A percentile compares a stretch with the other conserved stretches of the same genome.
phyloP scores from a whole-genome alignment of 2,329 filamentous ascomycete genomes.

The Trichoderma breve region DNA sequence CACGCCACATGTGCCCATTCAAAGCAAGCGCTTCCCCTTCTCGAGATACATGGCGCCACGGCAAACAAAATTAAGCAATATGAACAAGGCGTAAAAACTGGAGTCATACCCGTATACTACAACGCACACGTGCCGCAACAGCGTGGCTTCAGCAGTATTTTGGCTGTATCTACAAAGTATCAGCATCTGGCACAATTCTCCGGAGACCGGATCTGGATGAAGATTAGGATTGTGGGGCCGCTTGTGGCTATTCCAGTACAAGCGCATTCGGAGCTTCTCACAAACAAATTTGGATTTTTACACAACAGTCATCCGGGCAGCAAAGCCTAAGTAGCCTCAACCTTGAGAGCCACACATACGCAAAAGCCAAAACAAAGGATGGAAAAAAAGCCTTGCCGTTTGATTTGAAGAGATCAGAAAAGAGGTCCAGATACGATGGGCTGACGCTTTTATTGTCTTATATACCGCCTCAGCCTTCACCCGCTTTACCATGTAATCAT shows the following conservation, averaged over 20 bases:
- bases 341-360: not conserved
- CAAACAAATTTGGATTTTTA: not conserved
- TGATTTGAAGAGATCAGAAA: no score
- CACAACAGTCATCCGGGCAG: not conserved
- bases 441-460: not conserved
- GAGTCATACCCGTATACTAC: not conserved
- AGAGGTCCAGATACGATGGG: not conserved
- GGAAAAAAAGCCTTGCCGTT: not conserved
- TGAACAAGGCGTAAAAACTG: not conserved
- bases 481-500: not conserved
- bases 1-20: not conserved
- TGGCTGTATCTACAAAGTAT: not conserved
- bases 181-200: not conserved
- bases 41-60: not conserved
- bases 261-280: not conserved
- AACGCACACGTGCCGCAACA: not conserved
- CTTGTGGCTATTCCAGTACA: not conserved
- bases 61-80: not conserved
- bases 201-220: not conserved
- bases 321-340: not conserved
- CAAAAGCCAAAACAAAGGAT: not conserved
- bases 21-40: not conserved
- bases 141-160: not conserved
- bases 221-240: constrained; percentile 7
- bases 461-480: not conserved